Evolutionary conservation across 2,329 filamentous ascomycete species (phyloP), one percentile per base, ranked within the genome.

Genomic region (Leptographium flavum): DNA sequence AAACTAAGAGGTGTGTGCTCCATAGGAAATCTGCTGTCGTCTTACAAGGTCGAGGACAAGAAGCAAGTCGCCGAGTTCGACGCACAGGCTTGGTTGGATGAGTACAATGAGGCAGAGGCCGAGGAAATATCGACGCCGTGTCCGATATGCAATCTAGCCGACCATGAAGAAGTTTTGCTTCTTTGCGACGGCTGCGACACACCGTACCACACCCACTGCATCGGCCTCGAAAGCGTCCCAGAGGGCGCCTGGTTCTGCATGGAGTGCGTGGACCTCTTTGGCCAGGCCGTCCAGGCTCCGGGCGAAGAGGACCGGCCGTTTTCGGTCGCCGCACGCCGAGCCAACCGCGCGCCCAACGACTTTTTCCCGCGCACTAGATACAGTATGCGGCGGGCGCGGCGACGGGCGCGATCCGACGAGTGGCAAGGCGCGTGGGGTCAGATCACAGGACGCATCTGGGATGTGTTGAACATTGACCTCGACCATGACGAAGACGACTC

Each of bases 181-280:
- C 76, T 94, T 49, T 98, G 92, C 65, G 87, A 95, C 61, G 81
- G 79, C 57, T 98, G 92, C 67, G 83, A 94, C 67, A 80, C 81
- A 30, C 76, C 84, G 37, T 94, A 90, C 56, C 92, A 98, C 62
- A 87, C 87, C 40, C 85, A 93, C 61, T 98, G 92, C 62, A 77
- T 94, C 49, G 88, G 85, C 30, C 73, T 94, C 42, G 81, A 88
- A 49, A 66, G 71, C 44, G 76, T 94, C 46, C 87, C 88, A 21
- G 65, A 72, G 27, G 84, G 83, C 25, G 70, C 80, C 52, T 98
- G 90, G 88, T 94, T 90, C 61, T 98, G 92, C 66, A 80, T 92
- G 62, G 79, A 83, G 55, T 98, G 92, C 63, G 61, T 69, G 50
- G 71, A 74, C 50, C 59, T 72, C 22, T 65, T 74, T 9, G 61